phyloP scores from a whole-genome alignment of 2,329 filamentous ascomycete species.

The Diaporthe eres region DNA sequence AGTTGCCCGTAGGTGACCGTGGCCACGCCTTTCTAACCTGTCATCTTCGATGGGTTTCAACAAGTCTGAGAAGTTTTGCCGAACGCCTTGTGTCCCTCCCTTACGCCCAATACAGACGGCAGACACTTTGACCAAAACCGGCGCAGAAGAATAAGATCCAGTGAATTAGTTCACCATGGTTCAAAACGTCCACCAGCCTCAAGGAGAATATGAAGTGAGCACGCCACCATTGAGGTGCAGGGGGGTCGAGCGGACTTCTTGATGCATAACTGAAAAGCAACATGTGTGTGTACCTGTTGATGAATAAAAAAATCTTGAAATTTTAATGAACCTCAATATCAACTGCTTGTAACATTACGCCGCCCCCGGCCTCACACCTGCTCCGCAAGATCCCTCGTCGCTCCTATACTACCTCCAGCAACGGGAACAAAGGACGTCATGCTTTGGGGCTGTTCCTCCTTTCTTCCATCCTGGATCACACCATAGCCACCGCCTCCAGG shows the following conservation, averaged over 20 bases:
- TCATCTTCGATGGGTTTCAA: neutral
- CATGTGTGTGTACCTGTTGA: neutral
- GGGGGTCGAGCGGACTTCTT: too few species aligned
- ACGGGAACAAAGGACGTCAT: constrained; percentile 13
- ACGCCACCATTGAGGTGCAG: neutral
- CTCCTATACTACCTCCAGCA: constrained; percentile 11
- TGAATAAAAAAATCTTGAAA: neutral
- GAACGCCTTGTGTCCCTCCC: neutral
- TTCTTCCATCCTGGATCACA: too few species aligned
- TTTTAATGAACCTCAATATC: too few species aligned
- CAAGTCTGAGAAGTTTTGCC: neutral
- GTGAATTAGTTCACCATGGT: neutral
- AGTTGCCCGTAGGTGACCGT: neutral
- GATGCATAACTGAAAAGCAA: neutral
- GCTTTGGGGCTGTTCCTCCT: neutral
- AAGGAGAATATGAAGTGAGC: neutral
- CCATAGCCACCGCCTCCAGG: constrained; percentile 51
- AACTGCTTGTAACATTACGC: too few species aligned
- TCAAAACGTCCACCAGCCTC: too few species aligned
- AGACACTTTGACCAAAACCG: neutral
- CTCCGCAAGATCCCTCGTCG: constrained; percentile 11
- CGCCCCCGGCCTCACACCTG: neutral
- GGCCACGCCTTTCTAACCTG: neutral
- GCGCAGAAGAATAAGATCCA: neutral
- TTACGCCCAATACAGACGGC: neutral